Conservation (phyloP, 768 basidiomycete species). For the Tylopilus sp. region DNA sequence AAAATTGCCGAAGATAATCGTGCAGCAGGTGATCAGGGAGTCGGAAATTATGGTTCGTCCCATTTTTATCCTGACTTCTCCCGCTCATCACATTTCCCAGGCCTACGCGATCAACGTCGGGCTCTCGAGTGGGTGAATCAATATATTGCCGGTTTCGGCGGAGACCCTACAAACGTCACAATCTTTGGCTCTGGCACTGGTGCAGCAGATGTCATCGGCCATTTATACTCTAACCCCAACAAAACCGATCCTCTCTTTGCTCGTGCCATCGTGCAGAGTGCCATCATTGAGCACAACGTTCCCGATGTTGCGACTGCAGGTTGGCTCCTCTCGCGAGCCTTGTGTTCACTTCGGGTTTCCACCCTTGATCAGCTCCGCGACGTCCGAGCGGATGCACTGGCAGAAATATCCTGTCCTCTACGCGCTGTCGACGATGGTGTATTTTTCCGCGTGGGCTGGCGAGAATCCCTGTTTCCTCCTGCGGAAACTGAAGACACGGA, state of each 20-base stretch:
- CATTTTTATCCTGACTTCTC: not conserved
- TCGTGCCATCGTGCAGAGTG: constrained; percentile 74
- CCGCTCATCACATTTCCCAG: constrained; percentile 29
- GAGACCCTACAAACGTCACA: constrained; percentile 51
- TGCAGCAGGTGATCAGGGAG: constrained; percentile 60
- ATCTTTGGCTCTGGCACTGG: constrained; percentile 41
- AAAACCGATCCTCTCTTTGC: constrained; percentile 58
- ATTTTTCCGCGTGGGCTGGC: constrained; percentile 65
- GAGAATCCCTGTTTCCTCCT: constrained; percentile 39
- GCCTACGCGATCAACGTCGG: constrained; percentile 59
- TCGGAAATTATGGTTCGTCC: constrained; percentile 70
- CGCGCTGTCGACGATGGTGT: constrained; percentile 66
- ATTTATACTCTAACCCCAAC: constrained; percentile 64
- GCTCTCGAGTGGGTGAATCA: constrained; percentile 63
- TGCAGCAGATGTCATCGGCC: constrained; percentile 54
- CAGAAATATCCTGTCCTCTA: constrained; percentile 45
- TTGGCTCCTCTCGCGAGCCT: constrained; percentile 62
- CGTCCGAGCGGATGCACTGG: constrained; percentile 55
- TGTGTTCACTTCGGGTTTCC: constrained; percentile 51
- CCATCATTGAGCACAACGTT: constrained; percentile 57
- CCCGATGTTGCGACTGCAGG: constrained; percentile 60
- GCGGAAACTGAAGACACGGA: constrained; percentile 20
- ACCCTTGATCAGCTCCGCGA: constrained; percentile 60
- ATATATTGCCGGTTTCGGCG: constrained; percentile 62
- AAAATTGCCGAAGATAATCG: constrained; percentile 67